Evolutionary conservation across 1,284 basidiomycete species (phyloP), one percentile per base, ranked within the genome.

Genomic region (Takashimella koratensis): DNA sequence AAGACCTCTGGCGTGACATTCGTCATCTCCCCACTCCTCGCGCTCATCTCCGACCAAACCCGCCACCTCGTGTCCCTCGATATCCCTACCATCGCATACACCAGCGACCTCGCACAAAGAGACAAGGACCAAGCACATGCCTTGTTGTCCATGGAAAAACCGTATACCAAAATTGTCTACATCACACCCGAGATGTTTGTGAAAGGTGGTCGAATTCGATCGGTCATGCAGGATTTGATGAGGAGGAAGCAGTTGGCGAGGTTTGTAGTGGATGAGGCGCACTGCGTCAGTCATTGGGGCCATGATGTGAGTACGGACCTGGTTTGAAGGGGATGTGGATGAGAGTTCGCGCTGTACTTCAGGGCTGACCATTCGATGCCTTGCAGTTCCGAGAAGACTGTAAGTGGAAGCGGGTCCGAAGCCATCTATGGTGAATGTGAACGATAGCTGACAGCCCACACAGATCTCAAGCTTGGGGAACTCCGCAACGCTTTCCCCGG

Each of bases 211-310:
- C 66, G 70, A n/a, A 82, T 89, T 56, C 80, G 79, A 62, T 73
- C 70, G 6, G 81, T 87, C 20, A 73, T 97, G 20, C 62, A 73
- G 13, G 73, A 77, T 27, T 78, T 98, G 3, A 80, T 90, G 63
- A 63, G 74, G 1, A 70, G 77, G 12, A 77, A 80, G 3, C 76
- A 81, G 54, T 74, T 98, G 25, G 92, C 91, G 4, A 81, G 95
- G 23, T 96, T 98, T 68, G 92, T 97, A 0, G 82, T 98, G 51
- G 96, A 98, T 68, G 95, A 98, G 69, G 95, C 93, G 1, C 96
- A 98, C 71, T 93, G 92, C 71, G 89, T 98, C 36, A 79, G 78
- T 56, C 77, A 63, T 47, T 79, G 78, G 78, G 77, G 77, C 10
- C 77, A 79, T 57, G 76, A 78, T 60, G 68, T 75, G 56, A 65